Conservation (phyloP, 2,329 filamentous ascomycete species). For the Moelleriella libera region DNA sequence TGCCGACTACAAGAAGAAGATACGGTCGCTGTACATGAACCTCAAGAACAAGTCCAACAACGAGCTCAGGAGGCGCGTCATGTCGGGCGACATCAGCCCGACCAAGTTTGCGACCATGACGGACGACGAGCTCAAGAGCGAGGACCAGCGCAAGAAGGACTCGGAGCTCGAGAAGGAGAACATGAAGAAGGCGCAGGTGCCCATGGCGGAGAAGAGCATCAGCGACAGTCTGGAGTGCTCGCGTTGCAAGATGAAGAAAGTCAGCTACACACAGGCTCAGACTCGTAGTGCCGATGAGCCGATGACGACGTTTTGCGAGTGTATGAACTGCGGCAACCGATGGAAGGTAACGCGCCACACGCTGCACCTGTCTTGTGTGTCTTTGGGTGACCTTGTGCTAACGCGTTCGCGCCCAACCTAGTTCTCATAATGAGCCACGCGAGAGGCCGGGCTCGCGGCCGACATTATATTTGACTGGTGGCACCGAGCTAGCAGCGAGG, state of each 20-base stretch:
- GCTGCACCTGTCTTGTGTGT: slow-evolving; percentile 1
- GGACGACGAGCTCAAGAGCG: slow-evolving; percentile 81
- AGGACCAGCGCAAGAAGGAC: slow-evolving; percentile 65
- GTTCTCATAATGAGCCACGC: not conserved
- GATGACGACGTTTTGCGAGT: slow-evolving; percentile 65
- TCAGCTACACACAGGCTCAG: slow-evolving; percentile 92
- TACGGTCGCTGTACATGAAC: slow-evolving; percentile 86
- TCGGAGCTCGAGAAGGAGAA: slow-evolving; percentile 74
- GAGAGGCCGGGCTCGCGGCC: no score
- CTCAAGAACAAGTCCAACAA: slow-evolving; percentile 85
- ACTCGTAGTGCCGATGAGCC: slow-evolving; percentile 93
- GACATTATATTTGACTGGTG: no score
- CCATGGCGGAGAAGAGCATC: slow-evolving; percentile 82
- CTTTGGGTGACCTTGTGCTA: not conserved
- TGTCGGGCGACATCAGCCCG: slow-evolving; percentile 58
- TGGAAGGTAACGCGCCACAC: slow-evolving; percentile 46
- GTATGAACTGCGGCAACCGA: slow-evolving; percentile 52
- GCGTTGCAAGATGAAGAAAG: slow-evolving; percentile 85
- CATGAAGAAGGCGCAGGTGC: slow-evolving; percentile 93
- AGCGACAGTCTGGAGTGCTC: slow-evolving; percentile 78
- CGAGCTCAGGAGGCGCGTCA: slow-evolving; percentile 60
- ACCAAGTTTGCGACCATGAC: slow-evolving; percentile 74
- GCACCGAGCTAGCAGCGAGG: no score
- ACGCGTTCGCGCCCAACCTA: not conserved
- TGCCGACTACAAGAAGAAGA: slow-evolving; percentile 69